Percentiles rank a stretch among this genome's conserved stretches.
Conservation (phyloP, 176 grass and related monocot species). For the Chloris gayana region DNA sequence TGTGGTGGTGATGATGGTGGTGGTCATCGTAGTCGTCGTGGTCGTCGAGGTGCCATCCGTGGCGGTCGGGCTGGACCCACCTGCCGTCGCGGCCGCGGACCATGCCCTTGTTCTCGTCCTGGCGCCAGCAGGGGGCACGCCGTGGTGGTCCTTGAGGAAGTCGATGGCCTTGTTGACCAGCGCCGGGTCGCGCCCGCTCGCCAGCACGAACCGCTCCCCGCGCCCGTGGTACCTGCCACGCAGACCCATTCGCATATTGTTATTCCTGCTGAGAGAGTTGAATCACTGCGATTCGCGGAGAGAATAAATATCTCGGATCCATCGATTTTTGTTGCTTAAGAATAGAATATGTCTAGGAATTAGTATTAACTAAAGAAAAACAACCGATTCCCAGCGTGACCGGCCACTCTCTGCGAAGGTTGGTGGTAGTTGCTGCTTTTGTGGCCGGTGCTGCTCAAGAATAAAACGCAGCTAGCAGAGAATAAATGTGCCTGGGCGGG, state of each 20-base stretch:
- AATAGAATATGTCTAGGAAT: no score
- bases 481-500: neutral
- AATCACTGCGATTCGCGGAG: neutral
- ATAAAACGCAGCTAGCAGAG: no score
- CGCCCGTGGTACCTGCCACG: slow-evolving; percentile 67
- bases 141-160: slow-evolving; percentile 77
- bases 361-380: neutral
- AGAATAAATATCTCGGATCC: neutral
- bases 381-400: neutral
- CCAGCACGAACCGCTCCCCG: slow-evolving; percentile 61
- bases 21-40: slow-evolving; percentile 31
- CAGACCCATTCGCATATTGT: no score
- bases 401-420: neutral
- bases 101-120: slow-evolving; percentile 94
- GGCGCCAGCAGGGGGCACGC: slow-evolving; percentile 74
- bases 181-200: slow-evolving; percentile 73
- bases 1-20: slow-evolving; percentile 23
- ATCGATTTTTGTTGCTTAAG: no score
- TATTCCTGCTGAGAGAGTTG: neutral
- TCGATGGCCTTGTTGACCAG: slow-evolving; percentile 83
- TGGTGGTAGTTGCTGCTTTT: neutral
- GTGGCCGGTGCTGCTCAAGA: neutral
- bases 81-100: slow-evolving; percentile 54
- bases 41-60: slow-evolving; percentile 47
- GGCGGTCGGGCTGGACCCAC: slow-evolving; percentile 70